phyloP scores from a whole-genome alignment of 352 stramenopile genomes.

The Phytopythium aichiense region DNA sequence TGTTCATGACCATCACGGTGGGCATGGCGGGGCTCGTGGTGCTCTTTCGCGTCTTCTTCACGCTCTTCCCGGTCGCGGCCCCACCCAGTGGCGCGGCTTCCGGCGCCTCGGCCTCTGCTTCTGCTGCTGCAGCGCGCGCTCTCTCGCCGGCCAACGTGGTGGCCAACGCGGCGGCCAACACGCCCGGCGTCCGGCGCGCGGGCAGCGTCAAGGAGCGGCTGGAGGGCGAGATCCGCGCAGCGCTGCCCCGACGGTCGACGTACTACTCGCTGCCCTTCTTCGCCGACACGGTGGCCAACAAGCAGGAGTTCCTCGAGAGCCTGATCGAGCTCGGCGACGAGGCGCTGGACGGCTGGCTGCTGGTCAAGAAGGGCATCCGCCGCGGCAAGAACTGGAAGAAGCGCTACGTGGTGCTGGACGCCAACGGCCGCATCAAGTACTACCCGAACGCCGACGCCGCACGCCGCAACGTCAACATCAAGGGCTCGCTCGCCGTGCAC shows the following conservation, averaged over 20 bases:
- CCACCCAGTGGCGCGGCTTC: background rate
- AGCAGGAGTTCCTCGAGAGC: constrained; percentile 70
- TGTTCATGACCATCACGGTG: constrained; percentile 66
- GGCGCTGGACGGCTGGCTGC: constrained; percentile 65
- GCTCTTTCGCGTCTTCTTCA: constrained; percentile 64
- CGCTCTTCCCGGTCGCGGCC: constrained; percentile 28
- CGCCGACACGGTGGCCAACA: constrained; percentile 64
- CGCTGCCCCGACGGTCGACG: constrained; percentile 54
- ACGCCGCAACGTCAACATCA: constrained; percentile 75
- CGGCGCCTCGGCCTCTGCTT: background rate
- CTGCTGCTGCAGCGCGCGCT: constrained; percentile 5
- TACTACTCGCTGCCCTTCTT: constrained; percentile 83
- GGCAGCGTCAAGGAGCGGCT: constrained; percentile 56
- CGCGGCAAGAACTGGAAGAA: constrained; percentile 85
- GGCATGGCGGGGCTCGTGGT: constrained; percentile 56
- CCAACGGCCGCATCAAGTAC: constrained; percentile 73
- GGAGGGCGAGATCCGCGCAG: constrained; percentile 50
- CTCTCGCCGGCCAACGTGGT: background rate
- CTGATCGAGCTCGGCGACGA: constrained; percentile 67
- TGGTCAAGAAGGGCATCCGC: constrained; percentile 72
- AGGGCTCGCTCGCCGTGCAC: constrained; percentile 70
- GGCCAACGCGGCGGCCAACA: background rate
- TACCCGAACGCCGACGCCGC: constrained; percentile 74
- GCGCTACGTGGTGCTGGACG: constrained; percentile 71
- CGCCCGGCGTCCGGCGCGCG: constrained; percentile 20